Conservation (phyloP, 768 basidiomycete genomes). For the Strobilomyces confusus region DNA sequence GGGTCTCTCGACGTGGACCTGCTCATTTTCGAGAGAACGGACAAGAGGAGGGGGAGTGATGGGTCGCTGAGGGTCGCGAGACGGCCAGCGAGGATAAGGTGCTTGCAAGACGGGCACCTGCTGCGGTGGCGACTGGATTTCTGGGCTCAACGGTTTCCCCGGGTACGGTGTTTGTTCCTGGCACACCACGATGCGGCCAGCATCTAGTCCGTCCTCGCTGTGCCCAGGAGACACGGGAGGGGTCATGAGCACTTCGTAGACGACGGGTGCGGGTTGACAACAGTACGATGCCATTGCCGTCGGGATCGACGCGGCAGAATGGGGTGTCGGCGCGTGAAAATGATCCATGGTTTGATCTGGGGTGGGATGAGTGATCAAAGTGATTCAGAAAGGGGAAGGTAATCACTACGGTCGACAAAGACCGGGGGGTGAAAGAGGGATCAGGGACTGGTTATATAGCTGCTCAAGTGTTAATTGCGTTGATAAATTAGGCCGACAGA, state of each 20-base stretch:
- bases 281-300: constrained; percentile 21
- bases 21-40: constrained; percentile 66
- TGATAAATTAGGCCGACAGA: constrained; percentile 11
- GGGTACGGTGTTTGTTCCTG: constrained; percentile 13
- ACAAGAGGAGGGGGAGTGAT: constrained; percentile 37
- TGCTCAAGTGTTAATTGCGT: constrained; percentile 1
- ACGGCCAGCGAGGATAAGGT: constrained; percentile 12
- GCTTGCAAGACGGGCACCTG: constrained; percentile 3
- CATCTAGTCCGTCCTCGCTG: constrained; percentile 36
- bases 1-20: constrained; percentile 53
- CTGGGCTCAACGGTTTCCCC: constrained; percentile 10
- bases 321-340: constrained; percentile 21
- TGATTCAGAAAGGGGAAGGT: background rate
- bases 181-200: constrained; percentile 10
- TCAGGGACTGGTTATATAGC: constrained; percentile 7
- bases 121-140: constrained; percentile 4
- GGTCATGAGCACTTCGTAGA: constrained; percentile 60
- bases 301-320: constrained; percentile 10
- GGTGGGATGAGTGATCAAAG: background rate
- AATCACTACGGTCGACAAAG: background rate
- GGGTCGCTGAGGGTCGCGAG: constrained; percentile 1
- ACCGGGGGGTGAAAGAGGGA: background rate
- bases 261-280: constrained; percentile 41
- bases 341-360: constrained; percentile 23
- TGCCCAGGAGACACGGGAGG: constrained; percentile 63